Percentiles rank a stretch among this genome's conserved stretches.
phyloP scores from a whole-genome alignment of 805 yeast genomes.

The Blastobotrys attinorum region DNA sequence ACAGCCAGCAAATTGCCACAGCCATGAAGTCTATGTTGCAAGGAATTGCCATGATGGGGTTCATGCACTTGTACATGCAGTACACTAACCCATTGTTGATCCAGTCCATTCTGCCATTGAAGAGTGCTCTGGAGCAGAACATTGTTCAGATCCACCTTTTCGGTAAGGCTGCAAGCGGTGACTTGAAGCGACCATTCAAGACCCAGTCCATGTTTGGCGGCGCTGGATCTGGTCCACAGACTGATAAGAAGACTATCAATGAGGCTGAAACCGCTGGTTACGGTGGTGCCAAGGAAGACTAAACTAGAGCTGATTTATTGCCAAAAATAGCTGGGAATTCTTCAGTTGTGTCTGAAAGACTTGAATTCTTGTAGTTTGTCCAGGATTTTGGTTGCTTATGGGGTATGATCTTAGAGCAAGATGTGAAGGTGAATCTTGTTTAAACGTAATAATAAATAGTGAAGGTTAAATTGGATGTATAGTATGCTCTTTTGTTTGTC shows the following conservation, averaged over 20 bases:
- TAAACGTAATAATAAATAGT: too few species aligned
- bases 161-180: slow-evolving; percentile 77
- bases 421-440: too few species aligned
- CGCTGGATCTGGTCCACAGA: slow-evolving; percentile 45
- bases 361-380: too few species aligned
- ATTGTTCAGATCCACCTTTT: slow-evolving; percentile 86
- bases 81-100: slow-evolving; percentile 94
- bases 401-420: too few species aligned
- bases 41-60: slow-evolving; percentile 92
- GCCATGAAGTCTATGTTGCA: slow-evolving; percentile 80
- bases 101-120: slow-evolving; percentile 87
- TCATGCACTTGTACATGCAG: slow-evolving; percentile 96
- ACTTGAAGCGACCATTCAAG: slow-evolving; percentile 94
- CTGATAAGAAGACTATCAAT: slow-evolving; percentile 82
- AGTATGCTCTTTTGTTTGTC: too few species aligned
- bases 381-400: too few species aligned
- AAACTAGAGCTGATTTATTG: slow-evolving; percentile 18
- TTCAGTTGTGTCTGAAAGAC: too few species aligned
- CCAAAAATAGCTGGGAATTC: not conserved
- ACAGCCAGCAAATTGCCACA: slow-evolving; percentile 72
- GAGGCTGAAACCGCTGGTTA: slow-evolving; percentile 77
- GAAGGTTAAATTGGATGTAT: too few species aligned
- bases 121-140: slow-evolving; percentile 83
- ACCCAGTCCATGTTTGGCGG: slow-evolving; percentile 72
- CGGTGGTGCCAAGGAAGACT: slow-evolving; percentile 79